Evolutionary conservation across 2,329 filamentous ascomycete species (phyloP), one percentile per base, ranked within the genome.

Genomic region (Lachnellula hyalina): DNA sequence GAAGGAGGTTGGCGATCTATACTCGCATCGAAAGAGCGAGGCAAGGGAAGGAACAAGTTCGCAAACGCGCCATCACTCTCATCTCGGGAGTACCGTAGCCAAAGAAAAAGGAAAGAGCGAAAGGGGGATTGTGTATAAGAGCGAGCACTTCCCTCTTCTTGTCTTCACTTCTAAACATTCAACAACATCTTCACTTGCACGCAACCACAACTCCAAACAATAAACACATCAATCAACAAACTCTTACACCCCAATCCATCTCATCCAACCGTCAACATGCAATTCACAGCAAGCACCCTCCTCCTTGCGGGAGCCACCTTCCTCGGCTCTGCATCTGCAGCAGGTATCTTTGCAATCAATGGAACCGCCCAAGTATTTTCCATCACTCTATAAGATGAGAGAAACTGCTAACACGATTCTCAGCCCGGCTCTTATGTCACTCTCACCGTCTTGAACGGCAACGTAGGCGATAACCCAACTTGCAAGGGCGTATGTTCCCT

Each of bases 281-380:
- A 59, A 40, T 59, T 59, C 54, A 42, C 49, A 51, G 46, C 49
- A 9, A 28, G 52, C 41, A 47, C 49, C 47, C 36, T 49, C 32
- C 35, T 54, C 51, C 45, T 58, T 49, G 25, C 52, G n/a, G 48
- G 49, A 35, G 49, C 53, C 15, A 36, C 53, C 21, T 49, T 60
- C 23, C 14, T 52, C 40, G 38, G 40, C 25, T 28, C 52, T 17
- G 35, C 52, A 11, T 25, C 49, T 12, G 56, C 47, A 14, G 54
- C 54, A 34, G 54, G 57, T n/a, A 48, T 58, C 35, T 60, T 54
- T 36, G 32, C 51, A 17, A 56, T 60, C 41, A 41, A n/a, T n/a
- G 48, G 48, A 34, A 44, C 42, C 5, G 49, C 21, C 15, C 17
- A 32, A n/a, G 25, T 49, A 46, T 41, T 36, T 40, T 32, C 28